A percentile compares a stretch with the other conserved stretches of the same genome.
Evolutionary conservation across 768 basidiomycete species (phyloP).

Genomic region (Suillus sp.): DNA sequence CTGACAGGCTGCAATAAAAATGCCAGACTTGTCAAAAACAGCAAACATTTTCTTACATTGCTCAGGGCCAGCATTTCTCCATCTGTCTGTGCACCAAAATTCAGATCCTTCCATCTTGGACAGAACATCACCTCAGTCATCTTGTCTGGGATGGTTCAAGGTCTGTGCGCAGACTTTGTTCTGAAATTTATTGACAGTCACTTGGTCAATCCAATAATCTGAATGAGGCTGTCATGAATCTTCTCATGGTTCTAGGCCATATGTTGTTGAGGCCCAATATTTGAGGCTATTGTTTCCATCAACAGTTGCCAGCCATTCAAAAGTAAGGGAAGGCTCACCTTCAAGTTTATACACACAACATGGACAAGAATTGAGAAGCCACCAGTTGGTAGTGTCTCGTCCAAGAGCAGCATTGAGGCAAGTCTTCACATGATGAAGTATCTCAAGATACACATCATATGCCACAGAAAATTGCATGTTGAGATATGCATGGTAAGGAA

Average conservation of each 20-base stretch:
- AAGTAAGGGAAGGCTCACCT: too few species aligned
- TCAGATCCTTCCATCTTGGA: not conserved
- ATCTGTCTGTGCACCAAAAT: not conserved
- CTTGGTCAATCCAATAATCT: not conserved
- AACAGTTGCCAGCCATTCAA: too few species aligned
- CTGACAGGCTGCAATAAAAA: too few species aligned
- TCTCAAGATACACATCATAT: too few species aligned
- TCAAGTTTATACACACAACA: too few species aligned
- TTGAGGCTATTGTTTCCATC: conserved; percentile 11
- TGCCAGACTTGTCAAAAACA: too few species aligned
- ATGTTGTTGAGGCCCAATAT: not conserved
- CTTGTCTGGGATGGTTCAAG: not conserved
- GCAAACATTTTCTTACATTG: not conserved
- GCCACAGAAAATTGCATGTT: too few species aligned
- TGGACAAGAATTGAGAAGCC: too few species aligned
- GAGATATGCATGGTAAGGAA: too few species aligned
- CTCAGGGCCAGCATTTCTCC: conserved; percentile 9
- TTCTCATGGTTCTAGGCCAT: not conserved
- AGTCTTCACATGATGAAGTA: too few species aligned
- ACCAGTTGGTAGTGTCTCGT: too few species aligned
- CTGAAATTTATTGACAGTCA: not conserved
- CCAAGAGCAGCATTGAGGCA: too few species aligned
- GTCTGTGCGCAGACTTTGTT: not conserved
- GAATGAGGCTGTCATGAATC: not conserved
- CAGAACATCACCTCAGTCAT: not conserved